phyloP scores from a whole-genome alignment of 1,284 basidiomycete genomes.

The Schizophyllum commune region DNA sequence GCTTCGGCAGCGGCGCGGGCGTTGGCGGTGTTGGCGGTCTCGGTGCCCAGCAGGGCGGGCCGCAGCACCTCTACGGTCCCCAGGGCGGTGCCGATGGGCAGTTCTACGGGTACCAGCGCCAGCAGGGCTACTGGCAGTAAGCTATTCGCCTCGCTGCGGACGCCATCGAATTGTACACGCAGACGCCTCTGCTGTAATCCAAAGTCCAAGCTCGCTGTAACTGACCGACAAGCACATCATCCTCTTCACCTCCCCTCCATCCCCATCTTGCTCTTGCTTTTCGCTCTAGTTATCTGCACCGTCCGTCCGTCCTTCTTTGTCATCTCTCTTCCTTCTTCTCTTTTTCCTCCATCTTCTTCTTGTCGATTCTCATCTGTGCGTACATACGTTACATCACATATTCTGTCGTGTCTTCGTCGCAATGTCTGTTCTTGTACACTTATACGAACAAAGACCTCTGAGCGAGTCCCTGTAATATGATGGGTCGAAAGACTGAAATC shows the following conservation, averaged over 20 bases:
- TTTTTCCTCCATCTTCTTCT: no score
- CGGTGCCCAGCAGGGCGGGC: constrained; percentile 38
- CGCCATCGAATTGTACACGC: not conserved
- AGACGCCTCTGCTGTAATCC: constrained; percentile 13
- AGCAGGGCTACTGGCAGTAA: constrained; percentile 67
- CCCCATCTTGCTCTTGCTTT: constrained; percentile 20
- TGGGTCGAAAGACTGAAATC: no score
- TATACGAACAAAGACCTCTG: no score
- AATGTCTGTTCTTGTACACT: no score
- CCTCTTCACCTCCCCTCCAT: constrained; percentile 20
- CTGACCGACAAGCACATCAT: constrained; percentile 17
- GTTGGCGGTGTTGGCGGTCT: constrained; percentile 24
- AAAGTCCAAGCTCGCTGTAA: constrained; percentile 6
- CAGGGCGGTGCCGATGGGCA: constrained; percentile 54
- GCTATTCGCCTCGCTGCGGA: not conserved
- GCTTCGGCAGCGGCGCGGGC: constrained; percentile 44
- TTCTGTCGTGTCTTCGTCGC: no score
- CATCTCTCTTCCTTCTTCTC: not conserved
- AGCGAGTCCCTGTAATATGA: no score
- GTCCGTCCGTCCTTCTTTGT: not conserved
- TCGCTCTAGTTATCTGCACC: constrained; percentile 7
- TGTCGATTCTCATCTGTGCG: no score
- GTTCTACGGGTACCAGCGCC: constrained; percentile 63
- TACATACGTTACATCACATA: no score
- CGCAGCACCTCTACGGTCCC: constrained; percentile 60